Percentiles rank a stretch among this genome's conserved stretches.
Evolutionary conservation across 371 early-diverging fungal genomes (phyloP).

Genomic region (Gilbertella persicaria): DNA sequence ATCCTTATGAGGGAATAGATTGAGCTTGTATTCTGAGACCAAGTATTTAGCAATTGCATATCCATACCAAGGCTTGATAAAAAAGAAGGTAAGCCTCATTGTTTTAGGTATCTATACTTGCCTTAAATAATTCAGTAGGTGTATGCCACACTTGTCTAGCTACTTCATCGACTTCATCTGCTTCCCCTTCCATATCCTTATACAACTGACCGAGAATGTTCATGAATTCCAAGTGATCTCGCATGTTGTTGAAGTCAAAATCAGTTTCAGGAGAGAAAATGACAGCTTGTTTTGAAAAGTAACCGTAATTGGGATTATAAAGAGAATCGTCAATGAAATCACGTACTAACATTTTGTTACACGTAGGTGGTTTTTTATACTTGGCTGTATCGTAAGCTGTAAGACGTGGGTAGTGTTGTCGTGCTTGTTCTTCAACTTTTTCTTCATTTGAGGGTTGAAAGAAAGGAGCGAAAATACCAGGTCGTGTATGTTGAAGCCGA

Average conservation of each 20-base stretch:
- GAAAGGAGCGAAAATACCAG: constrained; percentile 34
- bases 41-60: constrained; percentile 91
- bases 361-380: constrained; percentile 48
- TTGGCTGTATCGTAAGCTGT: constrained; percentile 44
- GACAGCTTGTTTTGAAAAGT: constrained; percentile 94
- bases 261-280: constrained; percentile 79
- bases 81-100: neutral
- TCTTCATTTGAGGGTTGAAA: constrained; percentile 35
- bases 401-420: constrained; percentile 38
- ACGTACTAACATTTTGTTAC: constrained; percentile 74
- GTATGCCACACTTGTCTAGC: constrained; percentile 96
- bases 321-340: constrained; percentile 96
- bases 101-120: constrained; percentile 19
- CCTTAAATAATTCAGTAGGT: constrained; percentile 94
- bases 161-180: constrained; percentile 58
- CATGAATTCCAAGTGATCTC: constrained; percentile 84
- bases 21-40: constrained; percentile 74
- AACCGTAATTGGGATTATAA: constrained; percentile 95
- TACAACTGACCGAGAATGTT: constrained; percentile 79
- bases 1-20: constrained; percentile 57
- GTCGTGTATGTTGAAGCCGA: constrained; percentile 19
- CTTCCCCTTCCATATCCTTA: constrained; percentile 73
- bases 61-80: constrained; percentile 84
- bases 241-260: constrained; percentile 69
- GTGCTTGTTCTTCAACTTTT: constrained; percentile 26